A percentile compares a stretch with the other conserved stretches of the same genome.
Evolutionary conservation across 192 early-diverging fungal genomes (phyloP).

Genomic region (Coemansia sp.): DNA sequence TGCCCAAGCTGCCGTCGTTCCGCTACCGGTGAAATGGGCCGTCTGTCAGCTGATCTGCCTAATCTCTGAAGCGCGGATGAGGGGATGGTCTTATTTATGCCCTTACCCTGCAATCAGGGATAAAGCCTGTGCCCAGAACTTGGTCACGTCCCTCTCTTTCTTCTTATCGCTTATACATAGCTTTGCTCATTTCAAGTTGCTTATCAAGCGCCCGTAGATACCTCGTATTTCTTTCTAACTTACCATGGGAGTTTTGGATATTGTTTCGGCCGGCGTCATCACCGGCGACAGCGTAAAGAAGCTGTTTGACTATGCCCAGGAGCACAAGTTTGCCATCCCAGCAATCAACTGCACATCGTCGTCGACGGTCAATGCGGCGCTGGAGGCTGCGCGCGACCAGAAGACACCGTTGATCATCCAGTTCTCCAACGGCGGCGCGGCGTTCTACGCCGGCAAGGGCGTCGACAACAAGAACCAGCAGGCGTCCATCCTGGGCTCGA

Average conservation of each 20-base stretch:
- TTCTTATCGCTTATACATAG: slow-evolving; percentile 1
- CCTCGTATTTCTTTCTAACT: background rate
- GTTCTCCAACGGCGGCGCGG: slow-evolving; percentile 91
- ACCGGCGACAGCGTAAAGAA: slow-evolving; percentile 91
- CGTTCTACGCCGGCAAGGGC: slow-evolving; percentile 93
- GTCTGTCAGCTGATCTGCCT: slow-evolving; percentile 2
- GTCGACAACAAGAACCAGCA: slow-evolving; percentile 84
- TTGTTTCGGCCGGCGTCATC: slow-evolving; percentile 88
- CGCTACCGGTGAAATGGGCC: slow-evolving; percentile 24
- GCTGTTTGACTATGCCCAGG: slow-evolving; percentile 68
- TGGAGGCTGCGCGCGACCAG: slow-evolving; percentile 92
- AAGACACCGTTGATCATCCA: slow-evolving; percentile 94
- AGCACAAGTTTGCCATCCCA: slow-evolving; percentile 91
- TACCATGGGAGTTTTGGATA: slow-evolving; percentile 70
- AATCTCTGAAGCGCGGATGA: slow-evolving; percentile 5
- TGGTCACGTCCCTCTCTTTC: background rate
- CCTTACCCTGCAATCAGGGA: background rate
- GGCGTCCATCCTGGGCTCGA: slow-evolving; percentile 85
- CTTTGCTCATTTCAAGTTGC: background rate
- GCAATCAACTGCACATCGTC: slow-evolving; percentile 96
- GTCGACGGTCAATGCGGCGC: slow-evolving; percentile 86
- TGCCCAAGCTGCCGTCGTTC: slow-evolving; percentile 56
- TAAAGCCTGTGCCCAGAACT: background rate
- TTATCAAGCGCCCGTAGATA: background rate
- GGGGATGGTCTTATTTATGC: background rate